phyloP scores from a whole-genome alignment of 768 basidiomycete genomes.

The Pleurotus djamor region DNA sequence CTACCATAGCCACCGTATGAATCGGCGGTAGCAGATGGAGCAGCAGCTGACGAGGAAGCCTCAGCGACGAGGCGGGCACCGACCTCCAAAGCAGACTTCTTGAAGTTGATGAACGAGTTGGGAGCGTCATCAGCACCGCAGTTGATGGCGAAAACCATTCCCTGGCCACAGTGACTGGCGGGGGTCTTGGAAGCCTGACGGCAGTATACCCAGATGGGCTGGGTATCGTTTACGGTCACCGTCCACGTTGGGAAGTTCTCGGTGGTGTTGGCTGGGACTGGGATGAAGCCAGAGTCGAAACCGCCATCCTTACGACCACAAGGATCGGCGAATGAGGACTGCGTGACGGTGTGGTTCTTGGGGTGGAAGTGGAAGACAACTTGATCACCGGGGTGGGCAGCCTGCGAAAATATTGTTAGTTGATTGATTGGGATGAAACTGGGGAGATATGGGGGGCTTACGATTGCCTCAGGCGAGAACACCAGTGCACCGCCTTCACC shows the following conservation, averaged over 20 bases:
- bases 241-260: conserved; percentile 48
- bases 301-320: conserved; percentile 37
- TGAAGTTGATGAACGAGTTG: conserved; percentile 64
- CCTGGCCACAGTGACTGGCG: conserved; percentile 55
- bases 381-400: conserved; percentile 44
- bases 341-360: conserved; percentile 49
- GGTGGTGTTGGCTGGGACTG: conserved; percentile 39
- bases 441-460: conserved; percentile 21
- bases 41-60: conserved; percentile 31
- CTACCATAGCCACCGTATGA: conserved; percentile 16
- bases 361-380: conserved; percentile 45
- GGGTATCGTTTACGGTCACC: conserved; percentile 52
- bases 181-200: conserved; percentile 48
- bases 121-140: conserved; percentile 49
- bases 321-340: conserved; percentile 37
- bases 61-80: conserved; percentile 47
- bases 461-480: conserved; percentile 54
- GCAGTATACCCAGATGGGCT: conserved; percentile 62
- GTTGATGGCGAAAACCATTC: conserved; percentile 71
- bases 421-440: not conserved
- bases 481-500: conserved; percentile 34
- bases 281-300: conserved; percentile 50
- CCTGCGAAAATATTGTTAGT: not conserved
- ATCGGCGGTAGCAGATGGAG: conserved; percentile 21
- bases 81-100: conserved; percentile 51